Evolutionary conservation across 2,329 filamentous ascomycete genomes (phyloP).

Genomic region (Xylaria sp.): DNA sequence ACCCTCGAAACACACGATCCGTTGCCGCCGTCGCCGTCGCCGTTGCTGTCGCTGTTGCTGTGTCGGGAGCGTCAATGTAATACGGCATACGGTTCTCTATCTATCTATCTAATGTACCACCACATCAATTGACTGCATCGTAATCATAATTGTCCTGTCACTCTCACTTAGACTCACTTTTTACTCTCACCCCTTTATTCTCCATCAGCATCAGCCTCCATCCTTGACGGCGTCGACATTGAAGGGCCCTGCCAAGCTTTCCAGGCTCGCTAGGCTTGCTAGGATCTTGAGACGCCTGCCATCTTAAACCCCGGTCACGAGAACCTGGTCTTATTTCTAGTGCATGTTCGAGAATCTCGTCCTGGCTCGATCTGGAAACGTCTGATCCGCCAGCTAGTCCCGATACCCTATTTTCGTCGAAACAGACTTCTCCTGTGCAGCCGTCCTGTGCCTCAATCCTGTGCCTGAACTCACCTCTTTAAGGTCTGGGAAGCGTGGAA

Average conservation of each 20-base stretch:
- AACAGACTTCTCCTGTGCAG: constrained; percentile 8
- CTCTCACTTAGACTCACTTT: background rate
- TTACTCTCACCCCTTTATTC: background rate
- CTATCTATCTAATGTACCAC: background rate
- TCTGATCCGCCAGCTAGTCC: constrained; percentile 15
- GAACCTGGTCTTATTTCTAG: constrained; percentile 16
- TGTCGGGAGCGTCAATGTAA: background rate
- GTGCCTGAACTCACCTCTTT: background rate
- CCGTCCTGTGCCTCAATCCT: background rate
- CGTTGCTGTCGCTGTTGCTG: no score
- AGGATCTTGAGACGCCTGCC: constrained; percentile 31
- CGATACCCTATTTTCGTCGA: constrained; percentile 20
- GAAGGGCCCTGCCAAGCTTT: constrained; percentile 11
- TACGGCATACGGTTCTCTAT: constrained; percentile 1
- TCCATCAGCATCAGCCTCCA: constrained; percentile 10
- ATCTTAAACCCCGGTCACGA: constrained; percentile 20
- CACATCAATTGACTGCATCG: constrained; percentile 4
- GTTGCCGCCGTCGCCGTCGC: background rate
- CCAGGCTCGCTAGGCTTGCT: background rate
- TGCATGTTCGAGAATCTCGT: constrained; percentile 16
- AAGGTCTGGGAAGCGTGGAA: background rate
- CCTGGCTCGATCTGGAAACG: constrained; percentile 22
- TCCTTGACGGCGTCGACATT: constrained; percentile 10
- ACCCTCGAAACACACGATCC: background rate
- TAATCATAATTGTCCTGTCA: constrained; percentile 11